Conservation (phyloP, 2,329 filamentous ascomycete species). For the Fusarium sp. region DNA sequence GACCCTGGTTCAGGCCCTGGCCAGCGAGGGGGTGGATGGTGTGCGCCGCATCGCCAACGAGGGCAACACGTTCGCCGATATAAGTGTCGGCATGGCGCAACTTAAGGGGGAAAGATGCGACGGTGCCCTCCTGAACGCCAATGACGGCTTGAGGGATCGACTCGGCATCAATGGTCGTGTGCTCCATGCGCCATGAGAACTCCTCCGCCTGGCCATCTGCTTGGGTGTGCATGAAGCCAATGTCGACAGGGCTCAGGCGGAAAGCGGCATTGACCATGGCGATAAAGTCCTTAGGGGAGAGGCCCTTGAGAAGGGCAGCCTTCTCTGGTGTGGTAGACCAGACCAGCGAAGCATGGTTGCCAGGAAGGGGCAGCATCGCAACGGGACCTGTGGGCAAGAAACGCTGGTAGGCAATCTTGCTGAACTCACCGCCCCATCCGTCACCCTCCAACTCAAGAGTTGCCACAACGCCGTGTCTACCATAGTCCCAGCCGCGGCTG, state of each 20-base stretch:
- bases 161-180: slow-evolving; percentile 68
- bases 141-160: slow-evolving; percentile 74
- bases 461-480: slow-evolving; percentile 89
- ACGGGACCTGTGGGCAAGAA: slow-evolving; percentile 94
- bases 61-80: slow-evolving; percentile 86
- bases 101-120: slow-evolving; percentile 91
- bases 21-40: slow-evolving; percentile 95
- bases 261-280: slow-evolving; percentile 96
- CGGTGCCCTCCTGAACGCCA: slow-evolving; percentile 79
- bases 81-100: slow-evolving; percentile 96
- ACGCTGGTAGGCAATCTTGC: slow-evolving; percentile 89
- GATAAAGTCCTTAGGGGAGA: slow-evolving; percentile 79
- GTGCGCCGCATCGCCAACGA: slow-evolving; percentile 95
- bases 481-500: slow-evolving; percentile 93
- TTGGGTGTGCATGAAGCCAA: slow-evolving; percentile 83
- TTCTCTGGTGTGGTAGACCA: slow-evolving; percentile 92
- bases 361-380: slow-evolving; percentile 89
- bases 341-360: slow-evolving; percentile 85
- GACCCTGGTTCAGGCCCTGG: slow-evolving; percentile 93
- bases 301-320: slow-evolving; percentile 81
- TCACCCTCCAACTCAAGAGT: slow-evolving; percentile 79
- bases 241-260: slow-evolving; percentile 80
- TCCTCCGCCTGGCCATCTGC: slow-evolving; percentile 75
- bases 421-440: slow-evolving; percentile 64
- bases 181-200: slow-evolving; percentile 82